These are phyloP conservation scores for Metschnikowia proteae DNA, from an alignment of 805 yeast genomes.

Conservation along the genomic window DNA sequence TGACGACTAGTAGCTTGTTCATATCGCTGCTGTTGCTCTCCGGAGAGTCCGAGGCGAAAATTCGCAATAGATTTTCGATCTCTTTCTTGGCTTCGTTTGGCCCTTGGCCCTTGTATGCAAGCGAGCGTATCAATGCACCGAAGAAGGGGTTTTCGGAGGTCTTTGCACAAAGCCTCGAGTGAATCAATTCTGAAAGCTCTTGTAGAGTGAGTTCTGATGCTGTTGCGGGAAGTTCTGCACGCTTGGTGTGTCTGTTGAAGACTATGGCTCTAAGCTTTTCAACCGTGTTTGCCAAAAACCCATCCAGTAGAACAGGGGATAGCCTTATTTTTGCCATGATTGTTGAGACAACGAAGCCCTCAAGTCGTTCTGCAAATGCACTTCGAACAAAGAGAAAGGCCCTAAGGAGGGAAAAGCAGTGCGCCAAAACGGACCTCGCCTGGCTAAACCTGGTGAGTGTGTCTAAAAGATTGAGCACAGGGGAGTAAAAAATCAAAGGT, in stretches of 20 bases:
- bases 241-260: slow-evolving; percentile 10
- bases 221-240: background rate
- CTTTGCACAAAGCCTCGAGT: background rate
- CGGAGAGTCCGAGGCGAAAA: slow-evolving; percentile 14
- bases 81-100: slow-evolving; percentile 15
- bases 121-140: slow-evolving; percentile 7
- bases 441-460: slow-evolving; percentile 17
- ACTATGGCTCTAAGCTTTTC: slow-evolving; percentile 13
- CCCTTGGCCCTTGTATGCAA: slow-evolving; percentile 15
- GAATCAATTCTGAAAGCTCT: slow-evolving; percentile 4
- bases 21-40: slow-evolving; percentile 11
- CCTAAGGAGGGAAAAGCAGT: slow-evolving; percentile 8
- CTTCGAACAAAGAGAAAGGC: slow-evolving; percentile 3
- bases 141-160: background rate
- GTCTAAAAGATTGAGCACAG: slow-evolving; percentile 19
- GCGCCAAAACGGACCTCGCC: slow-evolving; percentile 18
- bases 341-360: slow-evolving; percentile 6
- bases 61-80: slow-evolving; percentile 13
- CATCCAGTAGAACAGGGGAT: slow-evolving; percentile 10
- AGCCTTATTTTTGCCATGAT: slow-evolving; percentile 2
- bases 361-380: slow-evolving; percentile 6
- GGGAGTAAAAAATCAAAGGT: slow-evolving; percentile 12
- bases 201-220: background rate
- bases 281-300: slow-evolving; percentile 15
- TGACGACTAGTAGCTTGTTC: slow-evolving; percentile 22